Evolutionary conservation across 2,329 filamentous ascomycete species (phyloP).

Genomic region (Samsoniella hepiali): DNA sequence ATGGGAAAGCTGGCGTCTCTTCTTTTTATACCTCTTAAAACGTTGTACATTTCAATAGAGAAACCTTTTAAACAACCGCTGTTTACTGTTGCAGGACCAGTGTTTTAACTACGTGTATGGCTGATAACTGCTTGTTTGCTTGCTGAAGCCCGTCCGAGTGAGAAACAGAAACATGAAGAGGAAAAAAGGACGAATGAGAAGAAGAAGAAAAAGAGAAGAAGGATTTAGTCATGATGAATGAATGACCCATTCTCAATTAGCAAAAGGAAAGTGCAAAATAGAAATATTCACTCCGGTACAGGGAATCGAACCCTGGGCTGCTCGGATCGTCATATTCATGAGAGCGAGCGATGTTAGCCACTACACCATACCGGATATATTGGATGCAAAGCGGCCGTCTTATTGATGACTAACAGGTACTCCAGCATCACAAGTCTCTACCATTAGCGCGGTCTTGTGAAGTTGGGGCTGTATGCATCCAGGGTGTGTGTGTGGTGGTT

Average conservation of each 20-base stretch:
- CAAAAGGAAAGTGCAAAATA: not conserved
- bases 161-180: too few relatives aligned
- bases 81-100: not conserved
- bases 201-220: not conserved
- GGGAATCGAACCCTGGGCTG: constrained; percentile 19
- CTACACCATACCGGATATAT: constrained; percentile 34
- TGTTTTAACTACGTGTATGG: too few relatives aligned
- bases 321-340: constrained; percentile 15
- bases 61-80: not conserved
- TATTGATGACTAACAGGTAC: not conserved
- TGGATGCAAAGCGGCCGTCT: not conserved
- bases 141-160: too few relatives aligned
- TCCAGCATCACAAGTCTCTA: too few relatives aligned
- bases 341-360: constrained; percentile 38
- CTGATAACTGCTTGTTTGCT: too few relatives aligned
- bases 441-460: too few relatives aligned
- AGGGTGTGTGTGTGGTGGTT: too few relatives aligned
- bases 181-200: not conserved
- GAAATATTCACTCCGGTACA: constrained; percentile 8
- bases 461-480: too few relatives aligned
- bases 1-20: not conserved
- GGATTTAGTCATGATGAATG: too few relatives aligned
- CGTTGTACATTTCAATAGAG: too few relatives aligned
- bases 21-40: not conserved
- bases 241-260: too few relatives aligned